phyloP scores from a whole-genome alignment of 2,329 filamentous ascomycete species.

The Zymoseptoria crescenta region DNA sequence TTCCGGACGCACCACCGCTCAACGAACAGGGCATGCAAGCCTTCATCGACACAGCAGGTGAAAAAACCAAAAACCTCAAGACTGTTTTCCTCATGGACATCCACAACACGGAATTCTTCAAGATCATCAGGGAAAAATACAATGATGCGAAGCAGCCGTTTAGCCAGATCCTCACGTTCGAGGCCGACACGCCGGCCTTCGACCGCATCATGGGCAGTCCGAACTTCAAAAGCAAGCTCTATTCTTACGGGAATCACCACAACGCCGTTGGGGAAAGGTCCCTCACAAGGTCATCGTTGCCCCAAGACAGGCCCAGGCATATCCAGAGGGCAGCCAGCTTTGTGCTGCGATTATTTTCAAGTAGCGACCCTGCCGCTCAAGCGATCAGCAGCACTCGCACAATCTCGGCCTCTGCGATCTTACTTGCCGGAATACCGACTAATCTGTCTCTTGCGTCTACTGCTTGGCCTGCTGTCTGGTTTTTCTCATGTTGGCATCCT shows the following conservation, averaged over 20 bases:
- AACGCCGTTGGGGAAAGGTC: slow-evolving; percentile 2
- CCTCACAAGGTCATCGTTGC: slow-evolving; percentile 1
- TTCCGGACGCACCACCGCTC: too few relatives aligned
- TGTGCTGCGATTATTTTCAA: too few relatives aligned
- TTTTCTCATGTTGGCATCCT: too few relatives aligned
- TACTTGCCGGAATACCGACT: too few relatives aligned
- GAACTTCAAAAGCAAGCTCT: slow-evolving; percentile 2
- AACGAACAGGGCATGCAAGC: slow-evolving; percentile 3
- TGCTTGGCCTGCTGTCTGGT: too few relatives aligned
- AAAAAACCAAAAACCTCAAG: not conserved
- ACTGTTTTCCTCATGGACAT: not conserved
- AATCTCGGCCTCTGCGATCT: too few relatives aligned
- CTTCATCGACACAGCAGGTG: not conserved
- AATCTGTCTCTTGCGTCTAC: too few relatives aligned
- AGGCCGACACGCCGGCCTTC: slow-evolving; percentile 2
- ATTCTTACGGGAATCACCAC: slow-evolving; percentile 1
- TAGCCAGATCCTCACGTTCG: not conserved
- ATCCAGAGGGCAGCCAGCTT: too few relatives aligned
- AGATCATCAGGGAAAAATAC: slow-evolving; percentile 1
- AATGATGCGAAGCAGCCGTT: slow-evolving; percentile 1
- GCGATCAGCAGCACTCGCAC: too few relatives aligned
- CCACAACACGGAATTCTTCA: slow-evolving; percentile 2
- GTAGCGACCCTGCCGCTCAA: too few relatives aligned
- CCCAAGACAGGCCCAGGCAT: not conserved
- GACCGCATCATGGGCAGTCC: slow-evolving; percentile 4